Base-by-base conservation (phyloP, 2,329 filamentous ascomycete species). In the Phaeomoniella chlamydospora region DNA sequence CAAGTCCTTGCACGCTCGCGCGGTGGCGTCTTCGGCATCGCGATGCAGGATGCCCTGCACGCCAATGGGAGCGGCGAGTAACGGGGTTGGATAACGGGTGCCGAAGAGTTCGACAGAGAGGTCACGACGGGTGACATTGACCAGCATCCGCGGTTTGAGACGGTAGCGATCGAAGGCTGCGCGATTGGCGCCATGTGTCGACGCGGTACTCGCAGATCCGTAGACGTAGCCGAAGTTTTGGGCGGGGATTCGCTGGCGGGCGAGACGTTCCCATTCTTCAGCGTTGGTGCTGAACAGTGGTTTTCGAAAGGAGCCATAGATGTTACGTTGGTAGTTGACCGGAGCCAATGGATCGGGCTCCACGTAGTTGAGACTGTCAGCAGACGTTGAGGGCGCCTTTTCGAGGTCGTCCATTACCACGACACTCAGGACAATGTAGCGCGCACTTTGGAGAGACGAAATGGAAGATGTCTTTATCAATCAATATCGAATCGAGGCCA, bases 31-130 rank as follows among this genome's bases (percentile, higher is more conserved):
- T 45, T 85, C 80, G 3, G 63, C 71, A 42, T 80, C 70, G 0
- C 55, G 48, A 45, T 85, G 77, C 49, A 79, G 74, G 29, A 81
- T 75, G 2, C 59, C 61, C 46, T 84, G 77, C 0, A 82, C 76
- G 0, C 80, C 79, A 1, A 85, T 65, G 0, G 80, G 80, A 0
- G 77, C 78, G 43, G 78, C 67, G 0, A 80, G 50, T 2, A 80
- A 47, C 0, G 74, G 76, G 16, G 55, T 62, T 3, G 58, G 47
- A 37, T 66, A 65, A 12, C 48, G 50, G 3, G 53, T 50, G 0
- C 66, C 66, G 35, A 77, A 75, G 0, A 77, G 45, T 15, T 62
- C 55, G 0, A 70, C 56, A 14, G 51, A 57, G 5, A 73, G 49
- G 40, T 70, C 59, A 3, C 61, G 56, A 34, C 56, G 58, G 15